Evolutionary conservation across 225 moss, liverwort and hornwort species (phyloP).

Genomic region (Straminergon stramineum): DNA sequence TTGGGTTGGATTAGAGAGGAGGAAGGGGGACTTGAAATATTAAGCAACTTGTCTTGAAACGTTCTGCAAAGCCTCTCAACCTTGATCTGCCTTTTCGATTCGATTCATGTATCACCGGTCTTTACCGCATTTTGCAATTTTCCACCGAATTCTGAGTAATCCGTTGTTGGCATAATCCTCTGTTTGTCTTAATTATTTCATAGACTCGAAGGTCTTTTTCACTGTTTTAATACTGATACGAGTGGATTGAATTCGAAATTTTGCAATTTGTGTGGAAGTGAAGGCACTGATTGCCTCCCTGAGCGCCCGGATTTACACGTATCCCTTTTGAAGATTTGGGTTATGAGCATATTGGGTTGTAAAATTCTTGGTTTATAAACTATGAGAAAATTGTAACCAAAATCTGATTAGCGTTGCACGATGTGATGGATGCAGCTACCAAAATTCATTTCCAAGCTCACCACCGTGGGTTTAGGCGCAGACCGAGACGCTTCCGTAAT

Average conservation of each 20-base stretch:
- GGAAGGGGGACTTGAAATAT: neutral
- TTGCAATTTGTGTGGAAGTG: neutral
- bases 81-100: neutral
- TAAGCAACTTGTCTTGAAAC: neutral
- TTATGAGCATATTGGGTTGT: neutral
- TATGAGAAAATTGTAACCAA: neutral
- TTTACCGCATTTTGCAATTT: neutral
- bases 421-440: neutral
- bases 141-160: neutral
- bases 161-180: neutral
- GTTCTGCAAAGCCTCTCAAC: neutral
- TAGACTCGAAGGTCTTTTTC: neutral
- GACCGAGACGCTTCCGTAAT: neutral
- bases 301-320: neutral
- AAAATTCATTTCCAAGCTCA: neutral
- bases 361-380: neutral
- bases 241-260: neutral
- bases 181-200: neutral
- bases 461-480: neutral
- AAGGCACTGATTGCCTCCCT: neutral
- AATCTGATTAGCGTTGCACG: neutral
- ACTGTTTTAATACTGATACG: neutral
- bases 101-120: neutral
- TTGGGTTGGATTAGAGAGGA: neutral
- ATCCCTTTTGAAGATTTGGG: neutral